A percentile compares a stretch with the other conserved stretches of the same genome.
These are phyloP conservation scores for Scytalidium sp. DNA, from an alignment of 2,329 filamentous ascomycete species.

Conservation along the genomic window DNA sequence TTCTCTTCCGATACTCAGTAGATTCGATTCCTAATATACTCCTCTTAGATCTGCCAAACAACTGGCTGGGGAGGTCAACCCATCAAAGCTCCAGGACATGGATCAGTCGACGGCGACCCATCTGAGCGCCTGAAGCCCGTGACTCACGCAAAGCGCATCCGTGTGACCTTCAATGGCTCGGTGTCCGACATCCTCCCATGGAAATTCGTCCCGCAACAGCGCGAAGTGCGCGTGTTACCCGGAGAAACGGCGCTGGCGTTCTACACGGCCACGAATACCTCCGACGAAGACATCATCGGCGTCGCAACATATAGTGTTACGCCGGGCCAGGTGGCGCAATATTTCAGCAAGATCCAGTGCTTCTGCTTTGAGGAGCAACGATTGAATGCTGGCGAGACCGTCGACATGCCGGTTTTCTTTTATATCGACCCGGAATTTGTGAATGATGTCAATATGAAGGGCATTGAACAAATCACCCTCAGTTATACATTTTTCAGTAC, in stretches of 20 bases:
- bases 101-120: conserved; percentile 58
- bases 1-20: not conserved
- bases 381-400: conserved; percentile 89
- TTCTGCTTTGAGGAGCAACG: conserved; percentile 99
- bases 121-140: conserved; percentile 78
- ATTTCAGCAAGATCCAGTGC: conserved; percentile 99
- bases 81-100: conserved; percentile 73
- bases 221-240: conserved; percentile 90
- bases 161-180: conserved; percentile 93
- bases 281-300: conserved; percentile 90
- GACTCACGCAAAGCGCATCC: conserved; percentile 76
- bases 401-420: conserved; percentile 99
- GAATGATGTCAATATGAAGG: conserved; percentile 88
- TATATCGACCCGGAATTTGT: conserved; percentile 96
- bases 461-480: conserved; percentile 90
- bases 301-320: conserved; percentile 98
- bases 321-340: conserved; percentile 90
- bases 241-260: conserved; percentile 97
- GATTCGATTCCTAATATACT: conserved; percentile 8
- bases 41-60: conserved; percentile 70
- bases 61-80: conserved; percentile 93
- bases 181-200: conserved; percentile 94
- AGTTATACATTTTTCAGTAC: conserved; percentile 98
- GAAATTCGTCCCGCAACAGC: conserved; percentile 97
- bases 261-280: conserved; percentile 93